Conservation (phyloP, 1,284 basidiomycete genomes). For the Melampsora larici-populina region DNA sequence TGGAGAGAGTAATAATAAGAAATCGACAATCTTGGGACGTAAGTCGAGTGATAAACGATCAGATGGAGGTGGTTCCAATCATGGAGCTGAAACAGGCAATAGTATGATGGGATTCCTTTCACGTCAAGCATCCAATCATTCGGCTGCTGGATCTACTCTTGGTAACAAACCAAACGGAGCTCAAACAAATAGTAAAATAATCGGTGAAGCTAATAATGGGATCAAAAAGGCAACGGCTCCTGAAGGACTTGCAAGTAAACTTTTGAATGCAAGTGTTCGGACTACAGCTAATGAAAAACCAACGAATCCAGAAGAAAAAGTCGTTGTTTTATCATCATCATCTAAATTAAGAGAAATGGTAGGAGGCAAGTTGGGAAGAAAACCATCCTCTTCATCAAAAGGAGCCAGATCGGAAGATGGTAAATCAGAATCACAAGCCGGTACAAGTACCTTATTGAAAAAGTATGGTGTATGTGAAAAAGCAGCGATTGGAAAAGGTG, state of each 20-base stretch:
- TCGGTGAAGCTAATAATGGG: neutral
- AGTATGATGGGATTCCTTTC: neutral
- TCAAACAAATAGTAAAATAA: neutral
- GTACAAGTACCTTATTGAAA: constrained; percentile 57
- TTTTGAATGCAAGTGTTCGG: no score
- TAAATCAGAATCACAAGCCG: constrained; percentile 43
- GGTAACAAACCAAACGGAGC: neutral
- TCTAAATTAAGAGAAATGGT: constrained; percentile 44
- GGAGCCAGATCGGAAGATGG: constrained; percentile 47
- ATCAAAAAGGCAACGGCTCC: neutral
- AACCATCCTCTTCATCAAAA: constrained; percentile 47
- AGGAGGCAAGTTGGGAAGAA: constrained; percentile 45
- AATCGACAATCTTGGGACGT: neutral
- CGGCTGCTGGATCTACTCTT: neutral
- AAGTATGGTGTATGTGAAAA: constrained; percentile 98
- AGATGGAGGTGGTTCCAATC: neutral
- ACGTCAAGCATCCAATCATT: neutral
- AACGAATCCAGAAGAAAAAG: constrained; percentile 25
- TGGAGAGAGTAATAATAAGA: neutral
- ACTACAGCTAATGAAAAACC: constrained; percentile 42
- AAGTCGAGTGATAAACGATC: constrained; percentile 13
- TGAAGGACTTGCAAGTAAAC: no score
- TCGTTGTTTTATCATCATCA: neutral
- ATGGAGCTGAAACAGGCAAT: neutral
- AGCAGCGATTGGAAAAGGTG: constrained; percentile 94